Evolutionary conservation across 352 stramenopile species (phyloP).

Genomic region (Blastocystis sp.): DNA sequence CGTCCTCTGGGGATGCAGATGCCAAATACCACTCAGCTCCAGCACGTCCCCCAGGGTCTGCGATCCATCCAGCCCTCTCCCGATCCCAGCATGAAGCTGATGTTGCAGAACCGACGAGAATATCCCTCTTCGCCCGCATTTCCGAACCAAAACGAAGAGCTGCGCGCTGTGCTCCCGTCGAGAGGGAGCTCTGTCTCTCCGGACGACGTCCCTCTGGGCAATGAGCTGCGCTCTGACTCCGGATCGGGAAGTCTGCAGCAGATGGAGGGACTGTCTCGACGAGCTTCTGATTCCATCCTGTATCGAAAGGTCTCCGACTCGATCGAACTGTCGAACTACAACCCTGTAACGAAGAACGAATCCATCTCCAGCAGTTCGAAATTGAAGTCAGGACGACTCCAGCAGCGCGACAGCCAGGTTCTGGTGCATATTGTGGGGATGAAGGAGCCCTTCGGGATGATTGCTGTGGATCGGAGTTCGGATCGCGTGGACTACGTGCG

Average conservation of each 20-base stretch:
- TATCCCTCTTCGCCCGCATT: not conserved
- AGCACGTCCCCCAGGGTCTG: too few species aligned
- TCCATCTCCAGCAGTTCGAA: not conserved
- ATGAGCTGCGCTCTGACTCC: not conserved
- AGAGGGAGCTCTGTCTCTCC: not conserved
- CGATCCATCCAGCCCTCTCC: not conserved
- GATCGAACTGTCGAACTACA: not conserved
- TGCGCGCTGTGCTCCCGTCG: not conserved
- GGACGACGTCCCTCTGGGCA: not conserved
- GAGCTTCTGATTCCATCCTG: not conserved
- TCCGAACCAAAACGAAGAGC: not conserved
- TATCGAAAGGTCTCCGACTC: not conserved
- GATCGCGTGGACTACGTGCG: slow-evolving; percentile 49
- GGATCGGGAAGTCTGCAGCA: not conserved
- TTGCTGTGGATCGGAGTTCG: not conserved
- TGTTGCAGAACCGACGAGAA: not conserved
- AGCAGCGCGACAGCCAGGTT: slow-evolving; percentile 8
- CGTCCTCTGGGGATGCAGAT: too few species aligned
- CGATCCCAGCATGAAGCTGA: not conserved
- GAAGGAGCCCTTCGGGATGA: slow-evolving; percentile 40
- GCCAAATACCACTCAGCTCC: too few species aligned
- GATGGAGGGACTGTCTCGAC: not conserved
- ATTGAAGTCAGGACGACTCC: not conserved
- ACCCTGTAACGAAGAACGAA: not conserved
- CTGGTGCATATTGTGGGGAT: slow-evolving; percentile 17